Base-by-base conservation (phyloP, 2,329 filamentous ascomycete genomes). In the Penicillium sp. region DNA sequence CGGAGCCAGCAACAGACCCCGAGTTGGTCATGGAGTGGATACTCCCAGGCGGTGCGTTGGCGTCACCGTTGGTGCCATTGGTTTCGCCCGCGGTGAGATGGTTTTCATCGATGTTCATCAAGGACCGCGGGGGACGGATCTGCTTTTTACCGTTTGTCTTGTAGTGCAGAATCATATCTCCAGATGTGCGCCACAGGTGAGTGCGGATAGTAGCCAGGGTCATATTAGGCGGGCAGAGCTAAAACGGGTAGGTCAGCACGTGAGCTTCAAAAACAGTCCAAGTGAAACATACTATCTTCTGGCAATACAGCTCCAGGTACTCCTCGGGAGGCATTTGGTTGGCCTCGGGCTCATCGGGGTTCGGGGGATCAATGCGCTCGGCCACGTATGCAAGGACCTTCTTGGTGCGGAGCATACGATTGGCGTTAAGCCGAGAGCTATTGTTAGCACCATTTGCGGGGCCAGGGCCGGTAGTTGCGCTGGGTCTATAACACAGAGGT, bases 151-250 rank as follows among this genome's bases (percentile, higher is more conserved):
- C 93, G 70, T 97, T 99, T 56, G 91, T 85, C 74, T 93, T 96
- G 83, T 99, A 99, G 73, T 92, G 87, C 54, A 99, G 83, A 57
- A 96, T 80, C 66, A 99, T 91, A 78, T 99, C 95, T 70, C 91
- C 93, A n/a, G 92, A 92, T 47, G 91, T 92, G 71, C 96, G 92
- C 95, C 95, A 99, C 58, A 98, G 84, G 73, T 97, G 93, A 2
- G 93, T 90, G 35, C 94, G 89, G 47, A 99, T 88, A 0, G 93
- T 97, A 4, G 93, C 92, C n/a, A 99, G 86, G 38, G 91, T 98
- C 90, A 97, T 97, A 35, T 89, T 90, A 7, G 89, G 88, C 2
- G 90, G 86, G 28, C 98, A 70, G 53, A 70, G 60, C 78, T 80
- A 53, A 54, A 30, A 33, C 5, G 19, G 10, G 24, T 19, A 28